A percentile compares a stretch with the other conserved stretches of the same genome.
Conservation (phyloP, 352 stramenopile genomes). For the Aphanomyces euteiches region DNA sequence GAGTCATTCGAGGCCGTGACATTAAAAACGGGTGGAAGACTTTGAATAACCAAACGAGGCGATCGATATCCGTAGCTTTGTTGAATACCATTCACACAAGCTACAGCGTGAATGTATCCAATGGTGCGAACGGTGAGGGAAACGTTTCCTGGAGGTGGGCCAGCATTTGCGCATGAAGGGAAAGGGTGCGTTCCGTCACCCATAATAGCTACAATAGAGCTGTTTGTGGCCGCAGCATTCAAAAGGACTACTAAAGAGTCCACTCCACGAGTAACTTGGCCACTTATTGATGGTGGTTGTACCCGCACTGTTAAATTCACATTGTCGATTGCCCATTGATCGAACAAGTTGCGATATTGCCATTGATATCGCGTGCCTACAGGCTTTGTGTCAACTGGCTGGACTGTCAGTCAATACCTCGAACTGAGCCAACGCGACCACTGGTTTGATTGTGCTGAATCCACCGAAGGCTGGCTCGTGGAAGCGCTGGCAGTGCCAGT, state of each 20-base stretch:
- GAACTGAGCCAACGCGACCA: slow-evolving; percentile 41
- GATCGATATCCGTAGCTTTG: slow-evolving; percentile 28
- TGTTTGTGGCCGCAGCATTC: slow-evolving; percentile 42
- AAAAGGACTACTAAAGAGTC: slow-evolving; percentile 37
- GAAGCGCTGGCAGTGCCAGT: slow-evolving; percentile 38
- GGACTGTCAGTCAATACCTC: slow-evolving; percentile 41
- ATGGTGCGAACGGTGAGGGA: slow-evolving; percentile 7
- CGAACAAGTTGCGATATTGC: slow-evolving; percentile 65
- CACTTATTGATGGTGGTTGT: slow-evolving; percentile 35
- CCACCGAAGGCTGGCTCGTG: slow-evolving; percentile 49
- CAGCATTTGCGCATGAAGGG: slow-evolving; percentile 38
- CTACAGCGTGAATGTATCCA: slow-evolving; percentile 19
- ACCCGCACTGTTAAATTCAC: slow-evolving; percentile 55
- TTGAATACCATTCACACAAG: slow-evolving; percentile 1
- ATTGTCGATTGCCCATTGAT: slow-evolving; percentile 68
- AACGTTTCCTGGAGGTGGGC: neutral
- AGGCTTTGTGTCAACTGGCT: neutral
- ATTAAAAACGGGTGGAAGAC: neutral
- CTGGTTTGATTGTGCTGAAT: slow-evolving; percentile 66
- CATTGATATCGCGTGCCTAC: slow-evolving; percentile 46
- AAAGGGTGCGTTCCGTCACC: slow-evolving; percentile 61
- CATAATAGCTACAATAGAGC: slow-evolving; percentile 44
- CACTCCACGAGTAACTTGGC: slow-evolving; percentile 27
- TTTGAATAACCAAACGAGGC: slow-evolving; percentile 18
- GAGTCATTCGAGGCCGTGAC: neutral